Evolutionary conservation across 2,329 filamentous ascomycete species (phyloP).

Genomic region (Epichloe hybrida): DNA sequence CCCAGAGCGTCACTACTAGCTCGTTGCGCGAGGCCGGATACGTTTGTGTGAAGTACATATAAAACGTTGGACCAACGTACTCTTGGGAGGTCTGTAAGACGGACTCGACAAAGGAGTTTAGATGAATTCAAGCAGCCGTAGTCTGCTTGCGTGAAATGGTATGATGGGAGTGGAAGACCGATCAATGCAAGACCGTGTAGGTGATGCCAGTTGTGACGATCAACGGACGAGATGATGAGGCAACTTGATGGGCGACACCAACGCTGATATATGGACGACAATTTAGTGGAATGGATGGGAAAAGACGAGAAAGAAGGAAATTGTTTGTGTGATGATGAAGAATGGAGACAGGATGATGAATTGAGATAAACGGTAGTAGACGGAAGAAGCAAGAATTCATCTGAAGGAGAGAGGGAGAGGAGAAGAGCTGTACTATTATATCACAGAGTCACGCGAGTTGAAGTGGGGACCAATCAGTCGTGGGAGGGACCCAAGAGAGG

Average conservation of each 20-base stretch:
- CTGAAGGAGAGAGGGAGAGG: conserved; percentile 3
- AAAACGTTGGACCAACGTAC: background rate
- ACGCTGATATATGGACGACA: background rate
- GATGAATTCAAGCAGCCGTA: background rate
- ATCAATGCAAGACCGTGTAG: background rate
- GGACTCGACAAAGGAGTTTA: background rate
- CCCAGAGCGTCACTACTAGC: background rate
- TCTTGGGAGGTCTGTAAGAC: background rate
- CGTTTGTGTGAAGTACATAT: too few relatives aligned
- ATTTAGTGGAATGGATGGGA: background rate
- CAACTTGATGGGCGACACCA: background rate
- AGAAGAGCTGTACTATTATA: conserved; percentile 10
- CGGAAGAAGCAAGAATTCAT: background rate
- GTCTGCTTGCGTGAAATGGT: background rate
- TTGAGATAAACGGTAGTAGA: background rate
- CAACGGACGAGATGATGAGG: background rate
- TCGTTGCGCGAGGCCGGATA: background rate
- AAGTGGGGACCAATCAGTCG: conserved; percentile 10
- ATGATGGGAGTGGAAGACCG: background rate
- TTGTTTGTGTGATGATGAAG: conserved; percentile 1
- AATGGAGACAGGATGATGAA: conserved; percentile 3
- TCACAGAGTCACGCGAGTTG: conserved; percentile 11
- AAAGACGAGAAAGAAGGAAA: background rate
- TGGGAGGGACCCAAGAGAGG: background rate
- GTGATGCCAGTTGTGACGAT: background rate